These are phyloP conservation scores for Cymbopogon citratus DNA, from an alignment of 176 grass and related monocot genomes.

Conservation along the genomic window DNA sequence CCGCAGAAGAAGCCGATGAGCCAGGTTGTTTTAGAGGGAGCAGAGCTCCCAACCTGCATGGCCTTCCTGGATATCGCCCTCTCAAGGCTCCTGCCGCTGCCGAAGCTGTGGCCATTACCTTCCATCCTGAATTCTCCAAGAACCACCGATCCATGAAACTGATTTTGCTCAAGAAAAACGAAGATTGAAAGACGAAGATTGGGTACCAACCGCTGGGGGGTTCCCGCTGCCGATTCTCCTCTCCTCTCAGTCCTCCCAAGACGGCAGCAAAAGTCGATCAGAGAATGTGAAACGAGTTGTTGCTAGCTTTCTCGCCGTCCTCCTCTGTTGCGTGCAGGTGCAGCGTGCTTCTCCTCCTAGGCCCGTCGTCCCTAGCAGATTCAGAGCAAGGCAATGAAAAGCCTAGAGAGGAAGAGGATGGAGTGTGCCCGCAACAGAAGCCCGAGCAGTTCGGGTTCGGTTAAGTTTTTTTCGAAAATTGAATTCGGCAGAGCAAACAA, in stretches of 20 bases:
- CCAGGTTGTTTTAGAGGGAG: constrained; percentile 39
- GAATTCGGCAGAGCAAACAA: neutral
- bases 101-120: neutral
- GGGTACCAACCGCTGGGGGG: neutral
- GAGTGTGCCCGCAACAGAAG: neutral
- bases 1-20: constrained; percentile 61
- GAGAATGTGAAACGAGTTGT: neutral
- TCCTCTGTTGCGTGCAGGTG: neutral
- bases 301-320: neutral
- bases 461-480: neutral
- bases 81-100: constrained; percentile 35
- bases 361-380: no score
- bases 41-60: constrained; percentile 41
- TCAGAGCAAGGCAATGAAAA: neutral
- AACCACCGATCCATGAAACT: no score
- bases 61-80: constrained; percentile 48
- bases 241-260: neutral
- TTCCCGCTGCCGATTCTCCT: neutral
- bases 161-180: no score
- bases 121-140: constrained; percentile 14
- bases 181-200: no score
- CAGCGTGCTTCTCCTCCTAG: neutral
- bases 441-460: neutral
- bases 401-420: neutral
- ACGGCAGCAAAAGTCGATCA: neutral